Evolutionary conservation across 2,329 filamentous ascomycete genomes (phyloP), one percentile per base, ranked within the genome.

Genomic region (Colletotrichum sp.): DNA sequence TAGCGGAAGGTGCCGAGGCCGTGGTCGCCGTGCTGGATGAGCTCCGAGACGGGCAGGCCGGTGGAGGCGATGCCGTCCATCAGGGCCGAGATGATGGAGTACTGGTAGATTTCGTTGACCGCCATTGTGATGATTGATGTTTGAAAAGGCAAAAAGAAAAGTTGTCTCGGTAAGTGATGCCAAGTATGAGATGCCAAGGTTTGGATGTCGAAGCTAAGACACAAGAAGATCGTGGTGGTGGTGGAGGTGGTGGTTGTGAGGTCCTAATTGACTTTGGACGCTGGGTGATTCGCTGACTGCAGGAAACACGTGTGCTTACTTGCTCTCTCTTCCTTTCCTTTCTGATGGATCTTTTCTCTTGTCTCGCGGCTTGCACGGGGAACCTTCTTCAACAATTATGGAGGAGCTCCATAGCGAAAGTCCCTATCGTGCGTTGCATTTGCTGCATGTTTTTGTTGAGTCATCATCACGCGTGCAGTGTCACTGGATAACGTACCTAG

Each of bases 1-100:
- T 80, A 64, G 22, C 79, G 78, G 72, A 84, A 84, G 4, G 83
- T 84, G 60, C 83, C 83, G 1, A 85, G 79, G 25, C 83, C 83
- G 76, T 83, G 82, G 79, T 84, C 78, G 71, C 83, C 83, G 70
- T 84, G 80, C 7, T 68, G 67, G 64, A 84, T 77, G 27, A 85
- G 76, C 11, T 68, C 68, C 0, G 81, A 77, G 57, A 84, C 75
- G 11, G 82, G 81, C 12, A 80, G 78, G 74, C 83, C 83, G 16
- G 80, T 78, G 27, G 80, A 80, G 66, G 83, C 82, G 30, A 84
- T 81, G 70, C 83, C 83, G 68, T 83, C 82, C 82, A 84, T 83
- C 5, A 84, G 79, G 19, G 82, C 82, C 3, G 81, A 82, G n/a
- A 84, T 72, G 70, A 84, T 79, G 69, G 82, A 84, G 77, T 82